Conservation (phyloP, 2,329 filamentous ascomycete species). For the Botryotinia globosa region DNA sequence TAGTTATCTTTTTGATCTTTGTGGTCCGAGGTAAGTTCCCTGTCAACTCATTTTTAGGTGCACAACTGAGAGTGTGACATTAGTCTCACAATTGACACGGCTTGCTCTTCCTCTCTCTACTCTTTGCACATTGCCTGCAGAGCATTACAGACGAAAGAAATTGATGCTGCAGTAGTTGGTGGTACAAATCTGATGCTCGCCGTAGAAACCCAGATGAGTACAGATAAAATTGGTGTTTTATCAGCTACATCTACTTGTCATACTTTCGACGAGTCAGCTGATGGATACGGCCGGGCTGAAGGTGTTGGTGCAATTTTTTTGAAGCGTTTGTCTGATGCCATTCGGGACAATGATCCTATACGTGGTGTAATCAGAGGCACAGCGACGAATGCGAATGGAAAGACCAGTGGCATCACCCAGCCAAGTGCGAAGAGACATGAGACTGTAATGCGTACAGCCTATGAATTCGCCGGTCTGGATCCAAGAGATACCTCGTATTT, state of each 20-base stretch:
- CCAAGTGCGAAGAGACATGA: conserved; percentile 48
- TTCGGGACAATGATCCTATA: conserved; percentile 44
- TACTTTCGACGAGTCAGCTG: conserved; percentile 28
- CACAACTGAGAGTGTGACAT: background rate
- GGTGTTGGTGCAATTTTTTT: conserved; percentile 43
- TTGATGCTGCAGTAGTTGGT: conserved; percentile 34
- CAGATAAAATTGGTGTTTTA: conserved; percentile 40
- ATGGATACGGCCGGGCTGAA: conserved; percentile 48
- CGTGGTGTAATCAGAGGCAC: conserved; percentile 44
- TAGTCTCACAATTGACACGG: conserved; percentile 46
- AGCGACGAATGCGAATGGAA: conserved; percentile 42
- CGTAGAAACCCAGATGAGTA: conserved; percentile 7
- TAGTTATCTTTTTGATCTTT: conserved; percentile 14
- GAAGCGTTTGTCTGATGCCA: conserved; percentile 44
- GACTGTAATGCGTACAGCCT: conserved; percentile 8
- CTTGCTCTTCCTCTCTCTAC: conserved; percentile 45
- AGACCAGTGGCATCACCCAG: conserved; percentile 14
- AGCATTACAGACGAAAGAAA: conserved; percentile 43
- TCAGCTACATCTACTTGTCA: conserved; percentile 23
- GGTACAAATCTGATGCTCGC: conserved; percentile 29
- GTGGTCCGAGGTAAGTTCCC: conserved; percentile 50
- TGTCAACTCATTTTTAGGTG: conserved; percentile 55
- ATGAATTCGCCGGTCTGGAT: conserved; percentile 16
- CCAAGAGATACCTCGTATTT: conserved; percentile 14
- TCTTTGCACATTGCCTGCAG: conserved; percentile 45